Evolutionary conservation across 331 rosid species (phyloP), one percentile per base, ranked within the genome.

Genomic region (Malus hybrid): DNA sequence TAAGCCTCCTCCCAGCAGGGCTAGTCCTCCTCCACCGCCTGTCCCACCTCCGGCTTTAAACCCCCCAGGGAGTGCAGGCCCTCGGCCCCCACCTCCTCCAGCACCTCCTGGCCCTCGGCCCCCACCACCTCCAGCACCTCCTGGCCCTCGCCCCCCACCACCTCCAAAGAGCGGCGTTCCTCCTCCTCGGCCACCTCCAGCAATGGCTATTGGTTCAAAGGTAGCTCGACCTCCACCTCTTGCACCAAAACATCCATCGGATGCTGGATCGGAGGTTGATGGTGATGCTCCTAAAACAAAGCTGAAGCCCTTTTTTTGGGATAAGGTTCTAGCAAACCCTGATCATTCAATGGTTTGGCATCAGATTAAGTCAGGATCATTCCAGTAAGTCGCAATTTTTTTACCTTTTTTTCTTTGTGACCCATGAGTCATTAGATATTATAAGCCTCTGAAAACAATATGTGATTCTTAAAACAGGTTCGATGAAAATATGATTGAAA

Each of bases 231-330:
- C 90, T 76, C 69, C 79, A 59, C 71, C 80, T 48, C 56, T 69
- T 73, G 81, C 75, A 54, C 77, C 81, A 44, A 89, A 77, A 70
- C 70, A 46, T 65, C 72, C 72, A 31, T 56, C 59, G 28, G 69
- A 73, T 36, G 73, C 85, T 74, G 20, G 80, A 68, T 84, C 72
- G 16, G 90, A 85, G 70, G 86, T 34, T 44, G 89, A 83, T 10
- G 75, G 12, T 33, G 81, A 55, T 81, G 85, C 83, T 83, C 82
- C 93, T 60, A 95, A 92, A 81, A 56, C 99, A 50, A 95, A 95
- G 81, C 84, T 95, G 79, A 95, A 95, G 83, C 99, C 99, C 6
- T 95, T 95, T 72, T 95, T 95, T 77, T 95, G 99, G 99, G 99
- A 95, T 81, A 95, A 95, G 87, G 99, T 95, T 82, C 89, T 89